Base-by-base conservation (phyloP, 495 filamentous ascomycete genomes). In the Penicillium waksmanii region DNA sequence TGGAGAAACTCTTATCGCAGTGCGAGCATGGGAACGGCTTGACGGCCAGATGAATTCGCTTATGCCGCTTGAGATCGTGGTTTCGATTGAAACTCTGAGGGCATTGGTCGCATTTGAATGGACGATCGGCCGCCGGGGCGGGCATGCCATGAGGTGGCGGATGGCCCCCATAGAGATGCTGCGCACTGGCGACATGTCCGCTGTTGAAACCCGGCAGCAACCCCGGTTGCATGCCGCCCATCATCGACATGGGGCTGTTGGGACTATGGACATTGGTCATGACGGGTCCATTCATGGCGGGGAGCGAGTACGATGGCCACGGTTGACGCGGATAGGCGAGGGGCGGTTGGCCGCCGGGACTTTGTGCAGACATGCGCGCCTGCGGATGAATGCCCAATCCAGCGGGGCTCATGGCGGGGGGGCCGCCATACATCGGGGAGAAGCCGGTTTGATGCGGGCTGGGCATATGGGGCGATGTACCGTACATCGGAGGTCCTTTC, bases 1-100 rank as follows among this genome's bases (percentile, higher is more conserved):
- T 79, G 18, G 92, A 96, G 65, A 98, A 98, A 73, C 91, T 95
- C 84, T 98, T 98, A 34, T 97, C 93, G 67, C 95, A 98, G 65
- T 91, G 87, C 11, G 73, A 82, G 67, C 95, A 98, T 0, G 95
- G 93, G 71, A 92, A 98, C 0, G 95, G 95, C 80, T 98, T 98
- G 49, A 98, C 90, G 0, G 92, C 90, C 49, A 98, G 76, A 73
- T 98, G 95, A 56, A 98, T 98, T 56, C 93, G 79, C 72, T 96
- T 96, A 66, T 98, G 95, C 46, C 95, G 84, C 72, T 98, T 98
- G 54, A 98, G 77, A 68, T 98, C 96, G 67, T 98, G 96, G 56
- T 98, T 98, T 6, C 95, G 82, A 70, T 96, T 98, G 82, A 98
- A 98, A 53, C 90, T 90, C 66, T 96, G 91, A 1, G 90, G 86